Percentiles rank a stretch among this genome's conserved stretches.
Conservation (phyloP, 306 rosid genomes). For the Luffa acutangula region DNA sequence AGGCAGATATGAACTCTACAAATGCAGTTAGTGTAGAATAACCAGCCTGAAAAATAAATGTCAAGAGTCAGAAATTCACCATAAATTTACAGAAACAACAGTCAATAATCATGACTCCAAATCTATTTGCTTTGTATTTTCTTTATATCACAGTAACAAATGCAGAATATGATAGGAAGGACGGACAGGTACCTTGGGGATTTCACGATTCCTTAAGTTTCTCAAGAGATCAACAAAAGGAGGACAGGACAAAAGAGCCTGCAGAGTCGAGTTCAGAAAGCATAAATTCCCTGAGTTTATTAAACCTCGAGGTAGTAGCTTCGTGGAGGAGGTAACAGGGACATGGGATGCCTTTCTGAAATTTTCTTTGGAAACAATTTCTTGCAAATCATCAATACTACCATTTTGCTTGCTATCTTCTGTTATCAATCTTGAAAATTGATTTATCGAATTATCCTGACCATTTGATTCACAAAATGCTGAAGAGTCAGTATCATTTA, state of each 20-base stretch:
- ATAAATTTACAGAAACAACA: background rate
- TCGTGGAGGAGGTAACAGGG: constrained; percentile 20
- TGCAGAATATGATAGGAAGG: background rate
- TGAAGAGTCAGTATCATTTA: constrained; percentile 2
- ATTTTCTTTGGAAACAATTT: constrained; percentile 18
- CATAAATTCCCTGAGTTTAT: constrained; percentile 81
- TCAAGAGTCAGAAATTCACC: background rate
- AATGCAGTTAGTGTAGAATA: constrained; percentile 73
- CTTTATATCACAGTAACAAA: background rate
- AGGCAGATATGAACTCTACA: constrained; percentile 56
- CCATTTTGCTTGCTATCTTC: constrained; percentile 25
- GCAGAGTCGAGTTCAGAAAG: constrained; percentile 81
- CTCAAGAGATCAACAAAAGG: constrained; percentile 74
- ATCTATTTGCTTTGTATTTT: background rate
- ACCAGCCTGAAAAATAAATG: constrained; percentile 43
- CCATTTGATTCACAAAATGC: constrained; percentile 11
- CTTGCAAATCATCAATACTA: constrained; percentile 17
- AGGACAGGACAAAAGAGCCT: constrained; percentile 83
- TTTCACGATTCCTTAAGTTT: constrained; percentile 41
- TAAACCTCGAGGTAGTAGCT: constrained; percentile 67
- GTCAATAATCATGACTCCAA: background rate
- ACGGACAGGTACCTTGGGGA: constrained; percentile 50
- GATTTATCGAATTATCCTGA: constrained; percentile 28
- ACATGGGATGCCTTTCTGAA: constrained; percentile 31
- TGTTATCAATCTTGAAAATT: constrained; percentile 37